Evolutionary conservation across 148 eudicot genomes (phyloP).

Genomic region (Persicaria maculosa): DNA sequence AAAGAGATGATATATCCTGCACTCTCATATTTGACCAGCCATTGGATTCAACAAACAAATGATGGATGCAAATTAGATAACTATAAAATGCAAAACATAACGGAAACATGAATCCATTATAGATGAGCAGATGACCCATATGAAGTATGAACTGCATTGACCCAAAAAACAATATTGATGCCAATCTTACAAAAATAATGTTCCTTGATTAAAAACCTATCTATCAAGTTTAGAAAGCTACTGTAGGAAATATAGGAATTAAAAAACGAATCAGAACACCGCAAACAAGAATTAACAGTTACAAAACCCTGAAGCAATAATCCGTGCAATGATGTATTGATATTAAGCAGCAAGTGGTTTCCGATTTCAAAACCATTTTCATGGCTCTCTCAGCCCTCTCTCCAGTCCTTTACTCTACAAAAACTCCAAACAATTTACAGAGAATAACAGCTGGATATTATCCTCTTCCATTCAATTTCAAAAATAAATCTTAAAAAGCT

Average conservation of each 20-base stretch:
- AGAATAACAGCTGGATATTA: too few relatives aligned
- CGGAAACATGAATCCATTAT: not conserved
- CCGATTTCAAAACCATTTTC: not conserved
- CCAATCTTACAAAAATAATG: not conserved
- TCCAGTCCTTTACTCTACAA: not conserved
- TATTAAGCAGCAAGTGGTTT: not conserved
- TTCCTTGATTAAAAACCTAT: not conserved
- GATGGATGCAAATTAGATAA: not conserved
- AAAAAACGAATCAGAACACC: not conserved
- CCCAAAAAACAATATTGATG: constrained; percentile 2
- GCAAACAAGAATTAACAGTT: not conserved
- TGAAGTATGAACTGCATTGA: not conserved
- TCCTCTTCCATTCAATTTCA: not conserved
- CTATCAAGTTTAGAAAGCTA: not conserved
- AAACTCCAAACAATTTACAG: not conserved
- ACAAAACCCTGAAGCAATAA: not conserved
- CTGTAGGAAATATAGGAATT: not conserved
- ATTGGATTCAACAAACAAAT: not conserved
- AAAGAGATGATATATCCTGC: not conserved
- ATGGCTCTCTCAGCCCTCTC: not conserved
- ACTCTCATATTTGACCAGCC: not conserved
- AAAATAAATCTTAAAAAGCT: not conserved
- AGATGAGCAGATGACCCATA: not conserved
- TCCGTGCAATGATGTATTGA: not conserved
- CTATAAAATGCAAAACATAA: not conserved